Base-by-base conservation (phyloP, 2,329 filamentous ascomycete genomes). In the Clarireedia sp. region DNA sequence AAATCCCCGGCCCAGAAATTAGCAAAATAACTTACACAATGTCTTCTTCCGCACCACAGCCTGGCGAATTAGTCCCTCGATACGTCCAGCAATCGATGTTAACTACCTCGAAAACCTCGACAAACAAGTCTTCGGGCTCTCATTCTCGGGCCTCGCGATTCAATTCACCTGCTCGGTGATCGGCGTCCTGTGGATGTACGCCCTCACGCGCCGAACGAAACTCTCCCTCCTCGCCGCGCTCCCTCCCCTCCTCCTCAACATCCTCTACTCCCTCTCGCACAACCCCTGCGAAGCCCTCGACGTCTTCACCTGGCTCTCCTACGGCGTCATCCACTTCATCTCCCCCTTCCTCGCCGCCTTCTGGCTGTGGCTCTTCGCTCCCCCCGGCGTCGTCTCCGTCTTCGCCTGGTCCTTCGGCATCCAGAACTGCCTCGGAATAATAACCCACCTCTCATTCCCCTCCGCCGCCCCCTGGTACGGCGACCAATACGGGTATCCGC, bases 391-490 rank as follows among this genome's bases (percentile, higher is more conserved):
- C 0, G 80, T 88, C 0, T 89, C 90, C 2, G 83, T 90, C 17
- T 96, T 92, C 67, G 89, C 89, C 16, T 85, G 86, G 65, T 82
- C 85, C 47, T 95, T 96, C 65, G 91, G 91, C 55, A 96, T 92
- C 78, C 90, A 96, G 83, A 92, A 90, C 73, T 81, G 95, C 61
- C 76, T 86, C 5, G 91, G 90, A 52, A 90, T 96, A 57, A 82
- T 87, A 26, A 90, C 94, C 59, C 90, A 96, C 74, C 79, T 96
- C 51, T 72, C 89, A 59, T 92, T 96, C 71, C 91, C 91, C 0
- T 95, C 90, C 74, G 92, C 91, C 26, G 89, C 91, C 19, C 91
- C 91, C 0, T 96, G 91, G 91, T 96, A 96, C 67, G 91, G 96
- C 76, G 92, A 92, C 71, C 80, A 88, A 65, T 89, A 95, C 70